These are phyloP conservation scores for Punica granatum DNA, from an alignment of 345 rosid species.

Conservation along the genomic window DNA sequence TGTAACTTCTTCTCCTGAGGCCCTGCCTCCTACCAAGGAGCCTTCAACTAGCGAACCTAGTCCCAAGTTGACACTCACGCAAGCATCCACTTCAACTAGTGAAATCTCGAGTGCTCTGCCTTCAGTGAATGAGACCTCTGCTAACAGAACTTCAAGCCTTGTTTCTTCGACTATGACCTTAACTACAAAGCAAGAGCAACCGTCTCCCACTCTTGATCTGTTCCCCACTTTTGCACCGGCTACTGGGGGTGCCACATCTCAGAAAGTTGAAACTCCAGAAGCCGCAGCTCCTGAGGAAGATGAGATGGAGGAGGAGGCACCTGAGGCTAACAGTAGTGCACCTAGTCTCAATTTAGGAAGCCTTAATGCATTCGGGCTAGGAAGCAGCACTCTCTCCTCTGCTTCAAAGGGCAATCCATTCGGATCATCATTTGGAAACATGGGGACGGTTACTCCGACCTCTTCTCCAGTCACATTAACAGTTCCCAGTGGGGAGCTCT, in stretches of 20 bases:
- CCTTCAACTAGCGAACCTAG: constrained; percentile 21
- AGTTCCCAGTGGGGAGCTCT: constrained; percentile 71
- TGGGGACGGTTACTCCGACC: constrained; percentile 31
- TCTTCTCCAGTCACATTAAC: constrained; percentile 49
- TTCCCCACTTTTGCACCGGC: constrained; percentile 27
- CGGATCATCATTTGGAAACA: constrained; percentile 61
- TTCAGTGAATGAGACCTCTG: constrained; percentile 19
- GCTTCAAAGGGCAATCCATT: constrained; percentile 62
- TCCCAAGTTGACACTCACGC: constrained; percentile 35
- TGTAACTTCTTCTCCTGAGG: constrained; percentile 23
- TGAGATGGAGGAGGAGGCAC: constrained; percentile 98
- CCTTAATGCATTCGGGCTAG: constrained; percentile 68
- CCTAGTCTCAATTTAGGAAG: constrained; percentile 61
- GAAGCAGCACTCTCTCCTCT: constrained; percentile 40
- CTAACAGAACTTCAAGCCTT: constrained; percentile 26
- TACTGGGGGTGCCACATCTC: constrained; percentile 27
- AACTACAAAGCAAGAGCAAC: constrained; percentile 40
- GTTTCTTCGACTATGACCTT: constrained; percentile 23
- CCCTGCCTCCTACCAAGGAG: constrained; percentile 23
- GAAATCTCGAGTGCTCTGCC: not conserved
- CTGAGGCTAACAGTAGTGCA: constrained; percentile 43
- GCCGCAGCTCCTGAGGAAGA: constrained; percentile 56
- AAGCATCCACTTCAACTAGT: not conserved
- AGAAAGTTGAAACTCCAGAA: constrained; percentile 38
- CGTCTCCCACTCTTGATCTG: constrained; percentile 17